Percentiles rank a stretch among this genome's conserved stretches.
Conservation (phyloP, 73 alveolate species). For the Durusdinium trenchii region DNA sequence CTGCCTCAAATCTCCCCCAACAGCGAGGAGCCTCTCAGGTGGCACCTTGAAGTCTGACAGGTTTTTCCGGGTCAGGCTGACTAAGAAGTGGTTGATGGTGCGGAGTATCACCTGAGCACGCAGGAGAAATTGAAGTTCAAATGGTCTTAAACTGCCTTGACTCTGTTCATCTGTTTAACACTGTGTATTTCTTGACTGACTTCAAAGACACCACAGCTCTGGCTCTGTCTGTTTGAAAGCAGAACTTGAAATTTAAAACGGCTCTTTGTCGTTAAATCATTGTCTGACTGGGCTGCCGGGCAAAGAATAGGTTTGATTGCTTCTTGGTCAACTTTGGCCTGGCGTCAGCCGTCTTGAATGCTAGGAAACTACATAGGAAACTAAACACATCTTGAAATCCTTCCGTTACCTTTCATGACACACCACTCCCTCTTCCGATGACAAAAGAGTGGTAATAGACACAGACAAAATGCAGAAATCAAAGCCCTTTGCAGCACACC, state of each 20-base stretch:
- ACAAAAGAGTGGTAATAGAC: too few species aligned
- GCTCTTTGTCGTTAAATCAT: not conserved
- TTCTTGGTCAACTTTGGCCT: conserved; percentile 50
- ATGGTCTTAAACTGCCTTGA: not conserved
- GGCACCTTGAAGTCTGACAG: conserved; percentile 24
- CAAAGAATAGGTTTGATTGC: conserved; percentile 58
- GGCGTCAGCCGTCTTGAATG: not conserved
- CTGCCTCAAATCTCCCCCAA: not conserved
- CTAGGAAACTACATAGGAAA: not conserved
- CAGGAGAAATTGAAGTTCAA: not conserved
- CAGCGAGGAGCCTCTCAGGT: not conserved
- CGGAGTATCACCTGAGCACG: conserved; percentile 21
- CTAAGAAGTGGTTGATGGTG: conserved; percentile 35
- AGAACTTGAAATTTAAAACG: not conserved
- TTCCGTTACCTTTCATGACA: too few species aligned
- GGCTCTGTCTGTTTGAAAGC: not conserved
- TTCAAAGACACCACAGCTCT: too few species aligned
- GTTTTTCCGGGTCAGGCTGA: not conserved
- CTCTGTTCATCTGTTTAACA: not conserved
- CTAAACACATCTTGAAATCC: too few species aligned
- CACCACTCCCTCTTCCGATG: too few species aligned
- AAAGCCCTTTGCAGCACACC: too few species aligned
- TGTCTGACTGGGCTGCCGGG: too few species aligned
- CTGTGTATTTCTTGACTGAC: too few species aligned
- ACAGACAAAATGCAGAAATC: too few species aligned